Conservation (phyloP, 352 stramenopile species). For the Phytophthora pinifolia region DNA sequence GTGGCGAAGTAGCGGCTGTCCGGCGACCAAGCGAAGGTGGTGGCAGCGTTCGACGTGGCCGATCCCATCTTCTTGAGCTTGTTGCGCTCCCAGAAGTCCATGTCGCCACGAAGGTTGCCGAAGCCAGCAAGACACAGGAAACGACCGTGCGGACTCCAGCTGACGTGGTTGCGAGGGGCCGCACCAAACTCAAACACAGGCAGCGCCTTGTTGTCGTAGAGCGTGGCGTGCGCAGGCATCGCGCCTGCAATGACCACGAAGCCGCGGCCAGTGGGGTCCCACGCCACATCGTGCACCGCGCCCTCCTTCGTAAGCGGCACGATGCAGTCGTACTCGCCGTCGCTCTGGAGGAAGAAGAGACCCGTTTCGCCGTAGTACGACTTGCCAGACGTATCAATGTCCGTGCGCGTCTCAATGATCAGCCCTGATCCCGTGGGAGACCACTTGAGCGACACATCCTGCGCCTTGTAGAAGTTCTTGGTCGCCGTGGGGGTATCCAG, state of each 20-base stretch:
- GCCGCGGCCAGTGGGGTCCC: constrained; percentile 89
- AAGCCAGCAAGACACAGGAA: constrained; percentile 96
- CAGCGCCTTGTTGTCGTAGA: constrained; percentile 96
- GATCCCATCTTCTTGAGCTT: constrained; percentile 95
- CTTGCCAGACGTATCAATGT: constrained; percentile 92
- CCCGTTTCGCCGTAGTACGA: constrained; percentile 98
- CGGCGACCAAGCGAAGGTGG: constrained; percentile 91
- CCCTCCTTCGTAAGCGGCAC: constrained; percentile 90
- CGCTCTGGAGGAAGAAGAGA: constrained; percentile 94
- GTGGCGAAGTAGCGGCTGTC: constrained; percentile 95
- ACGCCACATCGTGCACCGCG: constrained; percentile 94
- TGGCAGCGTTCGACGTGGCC: constrained; percentile 79
- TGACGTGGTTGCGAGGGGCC: constrained; percentile 95
- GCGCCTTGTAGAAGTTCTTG: constrained; percentile 92
- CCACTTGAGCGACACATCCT: constrained; percentile 91
- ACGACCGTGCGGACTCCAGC: constrained; percentile 94
- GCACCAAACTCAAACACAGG: constrained; percentile 96
- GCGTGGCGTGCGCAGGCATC: constrained; percentile 94
- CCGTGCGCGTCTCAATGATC: constrained; percentile 91
- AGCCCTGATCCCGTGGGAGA: constrained; percentile 83
- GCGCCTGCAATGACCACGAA: constrained; percentile 95
- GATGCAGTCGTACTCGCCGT: constrained; percentile 91
- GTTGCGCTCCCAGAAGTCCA: constrained; percentile 96
- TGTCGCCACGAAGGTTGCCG: constrained; percentile 96
- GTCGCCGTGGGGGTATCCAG: constrained; percentile 64